Conservation (phyloP, 139 green algal species). For the Tetraselmis chui region DNA sequence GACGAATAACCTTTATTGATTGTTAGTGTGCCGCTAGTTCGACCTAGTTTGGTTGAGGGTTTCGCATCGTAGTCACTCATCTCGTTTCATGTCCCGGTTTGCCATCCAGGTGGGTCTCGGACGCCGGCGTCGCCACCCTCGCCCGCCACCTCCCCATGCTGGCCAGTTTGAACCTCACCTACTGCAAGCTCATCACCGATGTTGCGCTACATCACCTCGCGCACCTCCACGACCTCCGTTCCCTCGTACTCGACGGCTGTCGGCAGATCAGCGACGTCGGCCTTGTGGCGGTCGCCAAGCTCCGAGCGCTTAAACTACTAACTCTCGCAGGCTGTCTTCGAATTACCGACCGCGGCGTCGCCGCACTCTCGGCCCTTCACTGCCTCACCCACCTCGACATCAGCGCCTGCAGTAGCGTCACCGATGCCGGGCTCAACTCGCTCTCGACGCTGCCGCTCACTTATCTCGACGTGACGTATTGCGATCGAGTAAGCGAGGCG, state of each 20-base stretch:
- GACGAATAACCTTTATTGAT: too few relatives aligned
- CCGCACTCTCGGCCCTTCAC: slow-evolving; percentile 8
- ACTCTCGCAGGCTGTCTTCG: slow-evolving; percentile 19
- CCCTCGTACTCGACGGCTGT: slow-evolving; percentile 24
- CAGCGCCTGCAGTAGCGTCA: background rate
- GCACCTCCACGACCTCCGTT: slow-evolving; percentile 11
- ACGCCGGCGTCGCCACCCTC: background rate
- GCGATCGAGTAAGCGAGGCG: background rate
- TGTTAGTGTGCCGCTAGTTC: too few relatives aligned
- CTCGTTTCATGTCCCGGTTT: background rate
- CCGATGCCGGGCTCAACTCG: background rate
- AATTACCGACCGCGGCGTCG: slow-evolving; percentile 16
- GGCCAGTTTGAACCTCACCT: background rate
- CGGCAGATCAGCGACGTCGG: slow-evolving; percentile 23
- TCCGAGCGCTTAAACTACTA: slow-evolving; percentile 14
- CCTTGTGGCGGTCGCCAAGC: slow-evolving; percentile 16
- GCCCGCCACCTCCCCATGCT: background rate
- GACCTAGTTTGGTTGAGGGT: too few relatives aligned
- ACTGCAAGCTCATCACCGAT: slow-evolving; percentile 15
- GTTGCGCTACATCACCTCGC: slow-evolving; percentile 20
- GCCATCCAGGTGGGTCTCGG: background rate
- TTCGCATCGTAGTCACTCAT: too few relatives aligned
- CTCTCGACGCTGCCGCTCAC: background rate
- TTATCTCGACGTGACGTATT: background rate
- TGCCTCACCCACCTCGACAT: slow-evolving; percentile 16